These are phyloP conservation scores for Gnomoniopsis smithogilvyi DNA, from an alignment of 2,329 filamentous ascomycete species.

Conservation along the genomic window DNA sequence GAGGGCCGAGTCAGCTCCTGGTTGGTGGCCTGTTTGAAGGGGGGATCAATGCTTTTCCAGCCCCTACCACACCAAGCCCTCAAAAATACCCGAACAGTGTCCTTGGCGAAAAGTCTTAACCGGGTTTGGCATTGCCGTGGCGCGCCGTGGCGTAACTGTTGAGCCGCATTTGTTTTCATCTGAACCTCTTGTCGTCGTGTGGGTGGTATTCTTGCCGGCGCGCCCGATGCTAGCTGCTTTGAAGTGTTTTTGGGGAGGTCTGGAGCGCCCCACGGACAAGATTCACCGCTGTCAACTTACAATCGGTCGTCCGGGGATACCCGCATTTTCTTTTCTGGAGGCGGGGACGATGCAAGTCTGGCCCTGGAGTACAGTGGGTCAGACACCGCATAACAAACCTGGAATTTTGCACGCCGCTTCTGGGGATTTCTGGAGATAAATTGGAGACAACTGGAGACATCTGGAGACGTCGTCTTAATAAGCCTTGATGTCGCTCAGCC, in stretches of 20 bases:
- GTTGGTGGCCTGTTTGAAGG: background rate
- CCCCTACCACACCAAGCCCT: background rate
- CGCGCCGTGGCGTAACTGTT: background rate
- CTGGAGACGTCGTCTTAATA: background rate
- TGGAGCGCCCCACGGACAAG: background rate
- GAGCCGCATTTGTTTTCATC: constrained; percentile 10
- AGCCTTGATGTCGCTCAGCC: background rate
- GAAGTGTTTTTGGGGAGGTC: background rate
- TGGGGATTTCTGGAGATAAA: constrained; percentile 6
- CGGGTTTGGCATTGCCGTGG: constrained; percentile 1
- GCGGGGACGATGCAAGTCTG: background rate
- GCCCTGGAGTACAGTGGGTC: constrained; percentile 6
- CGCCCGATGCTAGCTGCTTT: background rate
- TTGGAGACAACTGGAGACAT: constrained; percentile 4
- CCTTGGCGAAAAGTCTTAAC: constrained; percentile 11
- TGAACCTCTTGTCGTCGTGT: background rate
- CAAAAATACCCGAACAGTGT: background rate
- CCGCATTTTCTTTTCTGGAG: constrained; percentile 15
- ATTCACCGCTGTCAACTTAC: background rate
- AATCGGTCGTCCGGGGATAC: constrained; percentile 11
- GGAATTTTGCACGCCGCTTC: background rate
- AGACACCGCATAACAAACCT: background rate
- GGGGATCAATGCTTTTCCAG: constrained; percentile 9
- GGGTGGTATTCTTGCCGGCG: background rate
- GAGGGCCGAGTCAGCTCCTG: constrained; percentile 14